Evolutionary conservation across 139 green algal species (phyloP).

Genomic region (Chlorella sp.): DNA sequence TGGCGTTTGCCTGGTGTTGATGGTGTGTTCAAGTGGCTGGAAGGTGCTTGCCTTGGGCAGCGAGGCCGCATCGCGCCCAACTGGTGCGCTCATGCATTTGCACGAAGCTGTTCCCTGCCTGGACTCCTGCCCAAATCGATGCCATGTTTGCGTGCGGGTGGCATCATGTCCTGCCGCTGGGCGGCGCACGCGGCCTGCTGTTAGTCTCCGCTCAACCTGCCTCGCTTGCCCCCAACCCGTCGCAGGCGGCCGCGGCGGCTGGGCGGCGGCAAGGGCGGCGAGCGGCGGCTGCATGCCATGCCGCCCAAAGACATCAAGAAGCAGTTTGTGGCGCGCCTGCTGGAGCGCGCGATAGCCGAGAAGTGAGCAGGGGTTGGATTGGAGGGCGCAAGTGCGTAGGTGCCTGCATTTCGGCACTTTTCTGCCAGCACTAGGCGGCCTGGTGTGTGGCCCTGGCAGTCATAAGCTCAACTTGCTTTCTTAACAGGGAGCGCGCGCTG

Average conservation of each 20-base stretch:
- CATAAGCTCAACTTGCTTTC: background rate
- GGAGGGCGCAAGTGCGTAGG: background rate
- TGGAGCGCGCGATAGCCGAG: constrained; percentile 20
- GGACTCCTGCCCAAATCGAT: no score
- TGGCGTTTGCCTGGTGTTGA: background rate
- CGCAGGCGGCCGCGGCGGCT: constrained; percentile 75
- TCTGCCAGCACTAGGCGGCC: no score
- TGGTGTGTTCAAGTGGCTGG: background rate
- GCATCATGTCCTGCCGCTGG: background rate
- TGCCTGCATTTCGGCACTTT: background rate
- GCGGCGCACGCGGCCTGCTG: background rate
- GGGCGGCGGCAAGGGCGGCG: constrained; percentile 81
- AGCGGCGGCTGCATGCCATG: constrained; percentile 42
- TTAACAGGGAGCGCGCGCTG: constrained; percentile 13
- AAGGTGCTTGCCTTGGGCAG: no score
- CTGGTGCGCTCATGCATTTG: no score
- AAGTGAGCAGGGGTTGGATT: background rate
- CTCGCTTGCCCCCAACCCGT: background rate
- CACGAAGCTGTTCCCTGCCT: no score
- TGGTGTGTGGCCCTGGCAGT: no score
- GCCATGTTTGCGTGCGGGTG: background rate
- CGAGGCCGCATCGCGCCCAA: no score
- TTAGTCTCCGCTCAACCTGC: background rate
- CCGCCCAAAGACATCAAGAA: constrained; percentile 67
- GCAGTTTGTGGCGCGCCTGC: constrained; percentile 30